Base-by-base conservation (phyloP, 352 stramenopile genomes). In the Pythium folliculosum region DNA sequence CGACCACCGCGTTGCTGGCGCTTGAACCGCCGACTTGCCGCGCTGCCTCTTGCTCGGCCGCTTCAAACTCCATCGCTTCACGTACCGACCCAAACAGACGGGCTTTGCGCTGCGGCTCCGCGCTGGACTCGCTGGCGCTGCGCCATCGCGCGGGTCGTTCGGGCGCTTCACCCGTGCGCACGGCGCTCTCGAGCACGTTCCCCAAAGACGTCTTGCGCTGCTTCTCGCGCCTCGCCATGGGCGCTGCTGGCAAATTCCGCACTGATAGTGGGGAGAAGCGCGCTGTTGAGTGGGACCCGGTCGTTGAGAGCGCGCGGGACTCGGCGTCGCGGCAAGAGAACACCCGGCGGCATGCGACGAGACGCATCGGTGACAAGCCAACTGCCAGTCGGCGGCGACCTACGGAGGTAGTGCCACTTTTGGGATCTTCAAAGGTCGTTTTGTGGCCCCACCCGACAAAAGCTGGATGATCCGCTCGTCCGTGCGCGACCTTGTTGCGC, bases 181-280 rank as follows among this genome's bases (percentile, higher is more conserved):
- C 45, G 1, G 60, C 37, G 12, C 8, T 37, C 7, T 69, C 72
- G n/a, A 81, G 45, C 35, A 70, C 60, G 62, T 79, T 81, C 10
- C 75, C 75, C n/a, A 81, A 60, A 37, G 75, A 81, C 27, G 75
- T 79, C 60, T 78, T 78, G 23, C 67, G 45, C 52, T 71, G 45
- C 52, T 73, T 77, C 55, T 78, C 77, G 25, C 67, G 51, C 49
- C 69, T 58, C 56, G 65, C 60, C 60, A 69, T 66, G 16, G 53
- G 3, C 22, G n/a, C 27, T 54, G 12, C n/a, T 17, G n/a, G 25
- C 23, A 47, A 32, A 57, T 52, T 40, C 17, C 23, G 3, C 22
- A 25, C 14, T 52, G 45, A 56, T 27, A 25, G 14, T 9, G 7
- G 37, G 27, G 27, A 2, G 5, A 32, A 32, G 27, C 27, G 27